Base-by-base conservation (phyloP, 2,329 filamentous ascomycete species). In the Penicillium sp. region DNA sequence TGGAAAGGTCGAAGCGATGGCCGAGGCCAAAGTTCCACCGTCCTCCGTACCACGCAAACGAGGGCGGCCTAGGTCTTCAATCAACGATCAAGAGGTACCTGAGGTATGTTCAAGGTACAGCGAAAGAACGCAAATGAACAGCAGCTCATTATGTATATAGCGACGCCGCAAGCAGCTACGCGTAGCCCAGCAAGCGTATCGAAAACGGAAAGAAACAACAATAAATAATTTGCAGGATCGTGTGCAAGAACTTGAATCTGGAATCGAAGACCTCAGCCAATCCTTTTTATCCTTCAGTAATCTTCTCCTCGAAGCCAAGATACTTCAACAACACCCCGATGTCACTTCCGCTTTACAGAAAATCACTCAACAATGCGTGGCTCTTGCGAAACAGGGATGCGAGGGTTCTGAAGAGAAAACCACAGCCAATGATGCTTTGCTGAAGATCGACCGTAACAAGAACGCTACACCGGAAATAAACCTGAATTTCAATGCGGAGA, bases 201-300 rank as follows among this genome's bases (percentile, higher is more conserved):
- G 64, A 31, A 56, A 58, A 40, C 59, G 64, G 28, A 67, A 67
- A 42, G 64, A 67, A 28, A 66, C 52, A 33, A 65, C 64, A 6
- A 67, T 67, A 37, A 56, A 13, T 42, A 64, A 59, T 48, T 51
- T 67, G 18, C 64, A 65, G 53, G 48, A 40, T 18, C 64, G 64
- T 16, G 62, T 67, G 18, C 55, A 62, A 33, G 57, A 66, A 50
- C 46, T 65, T 24, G 63, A 67, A 51, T 39, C 50, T 13, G 64
- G 62, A 33, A 63, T 67, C 44, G 58, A 65, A 47, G 50, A 63
- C 33, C 51, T 67, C 42, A 63, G 64, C 58, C 44, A 64, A 33
- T 66, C 63, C 16, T 67, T 67, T 46, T 56, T 67, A 19, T 63
- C 64, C 3, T 66, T 67, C 42, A 67, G 64, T 55, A 60, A 53